A percentile compares a stretch with the other conserved stretches of the same genome.
Conservation (phyloP, 2,329 filamentous ascomycete species). For the Berkeleyomyces basicola region DNA sequence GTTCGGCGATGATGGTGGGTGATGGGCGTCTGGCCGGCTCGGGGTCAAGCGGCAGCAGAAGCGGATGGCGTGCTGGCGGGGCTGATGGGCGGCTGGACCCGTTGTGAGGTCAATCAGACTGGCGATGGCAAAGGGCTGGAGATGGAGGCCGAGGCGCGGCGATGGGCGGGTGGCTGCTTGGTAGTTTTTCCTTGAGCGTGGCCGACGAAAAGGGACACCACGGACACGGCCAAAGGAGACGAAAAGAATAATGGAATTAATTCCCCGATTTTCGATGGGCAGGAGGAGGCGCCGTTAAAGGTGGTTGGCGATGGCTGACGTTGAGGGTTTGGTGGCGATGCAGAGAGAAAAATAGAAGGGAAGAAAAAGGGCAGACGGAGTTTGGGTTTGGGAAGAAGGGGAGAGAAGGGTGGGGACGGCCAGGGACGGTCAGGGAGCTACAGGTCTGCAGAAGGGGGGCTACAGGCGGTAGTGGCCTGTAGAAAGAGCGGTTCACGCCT, state of each 20-base stretch:
- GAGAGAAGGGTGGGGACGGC: not conserved
- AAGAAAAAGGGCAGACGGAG: not conserved
- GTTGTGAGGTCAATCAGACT: too few relatives aligned
- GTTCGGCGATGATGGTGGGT: too few relatives aligned
- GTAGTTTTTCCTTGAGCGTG: too few relatives aligned
- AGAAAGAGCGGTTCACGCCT: not conserved
- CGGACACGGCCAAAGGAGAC: conserved; percentile 1
- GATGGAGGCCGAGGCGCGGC: too few relatives aligned
- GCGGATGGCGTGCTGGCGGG: too few relatives aligned
- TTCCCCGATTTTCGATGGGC: not conserved
- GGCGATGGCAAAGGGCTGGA: too few relatives aligned
- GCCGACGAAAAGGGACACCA: too few relatives aligned
- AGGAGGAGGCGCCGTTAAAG: not conserved
- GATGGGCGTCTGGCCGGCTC: too few relatives aligned
- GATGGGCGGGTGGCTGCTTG: too few relatives aligned
- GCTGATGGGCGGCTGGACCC: too few relatives aligned
- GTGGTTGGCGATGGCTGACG: not conserved
- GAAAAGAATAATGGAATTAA: conserved; percentile 6
- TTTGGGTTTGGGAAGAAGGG: not conserved
- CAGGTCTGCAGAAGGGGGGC: not conserved
- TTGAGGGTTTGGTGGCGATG: not conserved
- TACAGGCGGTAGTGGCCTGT: too few relatives aligned
- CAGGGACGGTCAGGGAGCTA: not conserved
- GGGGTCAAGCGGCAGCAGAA: too few relatives aligned
- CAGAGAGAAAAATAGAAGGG: not conserved